Conservation (phyloP, 257 asterid species). For the Lycium ferocissimum region DNA sequence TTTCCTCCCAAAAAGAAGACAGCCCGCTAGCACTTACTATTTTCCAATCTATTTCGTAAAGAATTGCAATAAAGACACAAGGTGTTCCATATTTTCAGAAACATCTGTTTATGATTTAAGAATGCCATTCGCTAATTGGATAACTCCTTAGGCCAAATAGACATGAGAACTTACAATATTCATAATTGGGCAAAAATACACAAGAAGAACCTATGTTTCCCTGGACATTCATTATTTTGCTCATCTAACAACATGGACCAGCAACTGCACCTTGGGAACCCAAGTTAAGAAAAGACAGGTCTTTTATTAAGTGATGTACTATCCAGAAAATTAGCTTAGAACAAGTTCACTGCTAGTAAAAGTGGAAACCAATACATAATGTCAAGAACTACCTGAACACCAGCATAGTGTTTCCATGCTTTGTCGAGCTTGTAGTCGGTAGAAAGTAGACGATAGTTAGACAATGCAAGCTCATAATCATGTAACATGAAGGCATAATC, state of each 20-base stretch:
- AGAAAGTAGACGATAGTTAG: conserved; percentile 93
- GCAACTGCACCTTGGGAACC: conserved; percentile 23
- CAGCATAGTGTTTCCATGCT: conserved; percentile 96
- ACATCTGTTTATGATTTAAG: not conserved
- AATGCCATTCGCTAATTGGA: not conserved
- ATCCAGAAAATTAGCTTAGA: conserved; percentile 24
- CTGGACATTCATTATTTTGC: not conserved
- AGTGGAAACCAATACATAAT: conserved; percentile 17
- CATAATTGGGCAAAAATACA: not conserved
- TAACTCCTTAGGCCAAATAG: not conserved
- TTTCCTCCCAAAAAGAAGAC: not conserved
- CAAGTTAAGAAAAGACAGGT: not conserved
- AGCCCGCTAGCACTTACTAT: not conserved
- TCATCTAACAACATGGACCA: conserved; percentile 9
- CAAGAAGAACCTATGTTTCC: conserved; percentile 1
- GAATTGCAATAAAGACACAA: not conserved
- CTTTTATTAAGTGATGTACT: not conserved
- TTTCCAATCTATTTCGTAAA: not conserved
- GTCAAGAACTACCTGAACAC: conserved; percentile 75
- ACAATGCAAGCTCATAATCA: conserved; percentile 96
- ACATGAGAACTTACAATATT: conserved; percentile 8
- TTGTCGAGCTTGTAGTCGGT: conserved; percentile 96
- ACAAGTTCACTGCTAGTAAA: conserved; percentile 22
- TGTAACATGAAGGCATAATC: conserved; percentile 98
- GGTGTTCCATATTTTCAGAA: not conserved